Percentiles rank a stretch among this genome's conserved stretches.
These are phyloP conservation scores for Xerocomus nothofagi DNA, from an alignment of 1,284 basidiomycete genomes.

Conservation along the genomic window DNA sequence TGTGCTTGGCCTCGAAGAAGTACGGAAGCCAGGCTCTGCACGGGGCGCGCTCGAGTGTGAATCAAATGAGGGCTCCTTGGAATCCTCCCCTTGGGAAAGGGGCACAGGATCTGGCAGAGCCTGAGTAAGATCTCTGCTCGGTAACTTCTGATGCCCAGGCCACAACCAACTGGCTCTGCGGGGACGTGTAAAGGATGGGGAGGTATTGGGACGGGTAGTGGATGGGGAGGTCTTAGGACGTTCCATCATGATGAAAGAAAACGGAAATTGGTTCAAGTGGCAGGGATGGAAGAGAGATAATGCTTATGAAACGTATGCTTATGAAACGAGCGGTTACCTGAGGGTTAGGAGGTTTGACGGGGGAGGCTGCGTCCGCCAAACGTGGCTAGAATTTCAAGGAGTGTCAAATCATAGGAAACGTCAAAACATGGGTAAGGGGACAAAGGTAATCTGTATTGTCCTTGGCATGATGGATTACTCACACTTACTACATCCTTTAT, in stretches of 20 bases:
- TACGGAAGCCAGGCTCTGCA: slow-evolving; percentile 1
- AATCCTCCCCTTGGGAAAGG: slow-evolving; percentile 16
- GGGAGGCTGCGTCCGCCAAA: slow-evolving; percentile 34
- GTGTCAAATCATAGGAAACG: slow-evolving; percentile 10
- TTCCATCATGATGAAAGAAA: slow-evolving; percentile 26
- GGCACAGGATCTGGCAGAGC: slow-evolving; percentile 17
- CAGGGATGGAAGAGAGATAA: slow-evolving; percentile 10
- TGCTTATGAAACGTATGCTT: slow-evolving; percentile 10
- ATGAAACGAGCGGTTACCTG: slow-evolving; percentile 31
- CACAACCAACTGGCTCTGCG: slow-evolving; percentile 31
- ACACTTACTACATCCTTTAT: slow-evolving; percentile 29
- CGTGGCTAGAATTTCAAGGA: slow-evolving; percentile 29
- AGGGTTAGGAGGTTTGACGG: slow-evolving; percentile 21
- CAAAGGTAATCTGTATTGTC: slow-evolving; percentile 3
- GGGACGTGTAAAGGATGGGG: slow-evolving; percentile 10
- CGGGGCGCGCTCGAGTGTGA: background rate
- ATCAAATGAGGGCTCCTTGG: slow-evolving; percentile 1
- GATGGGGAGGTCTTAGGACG: slow-evolving; percentile 3
- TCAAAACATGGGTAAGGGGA: slow-evolving; percentile 5
- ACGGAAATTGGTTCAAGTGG: slow-evolving; percentile 2
- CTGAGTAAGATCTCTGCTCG: slow-evolving; percentile 19
- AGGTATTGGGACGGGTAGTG: slow-evolving; percentile 1
- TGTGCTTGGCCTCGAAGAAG: slow-evolving; percentile 21
- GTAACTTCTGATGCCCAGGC: slow-evolving; percentile 25
- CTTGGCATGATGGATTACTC: slow-evolving; percentile 31